Conservation (phyloP, 345 rosid species). For the Melastoma malabathricum region DNA sequence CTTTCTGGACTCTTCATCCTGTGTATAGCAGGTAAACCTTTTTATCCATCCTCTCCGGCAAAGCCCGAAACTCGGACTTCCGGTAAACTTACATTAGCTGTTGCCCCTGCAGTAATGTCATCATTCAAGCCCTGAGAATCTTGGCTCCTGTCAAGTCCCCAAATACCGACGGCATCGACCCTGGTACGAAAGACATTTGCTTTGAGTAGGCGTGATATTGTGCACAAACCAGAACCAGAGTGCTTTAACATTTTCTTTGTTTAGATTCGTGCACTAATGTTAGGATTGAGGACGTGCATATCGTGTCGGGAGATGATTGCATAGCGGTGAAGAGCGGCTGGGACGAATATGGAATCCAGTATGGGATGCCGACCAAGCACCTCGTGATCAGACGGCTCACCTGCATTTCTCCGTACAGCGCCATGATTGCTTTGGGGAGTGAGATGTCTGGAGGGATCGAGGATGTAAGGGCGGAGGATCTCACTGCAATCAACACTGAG, state of each 20-base stretch:
- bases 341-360: constrained; percentile 68
- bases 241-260: not conserved
- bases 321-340: constrained; percentile 86
- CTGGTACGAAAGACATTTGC: constrained; percentile 3
- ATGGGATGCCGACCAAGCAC: constrained; percentile 61
- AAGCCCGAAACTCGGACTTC: not conserved
- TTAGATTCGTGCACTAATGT: constrained; percentile 88
- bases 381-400: constrained; percentile 47
- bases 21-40: constrained; percentile 26
- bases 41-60: not conserved
- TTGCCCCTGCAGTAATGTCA: constrained; percentile 8
- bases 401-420: constrained; percentile 68
- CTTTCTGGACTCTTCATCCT: constrained; percentile 40
- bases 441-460: constrained; percentile 78
- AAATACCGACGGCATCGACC: constrained; percentile 18
- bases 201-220: too few species aligned
- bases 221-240: too few species aligned
- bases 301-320: constrained; percentile 88
- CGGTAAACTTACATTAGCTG: not conserved
- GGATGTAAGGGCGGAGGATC: constrained; percentile 72
- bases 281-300: constrained; percentile 75
- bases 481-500: constrained; percentile 52
- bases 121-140: constrained; percentile 11
- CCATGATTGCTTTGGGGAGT: constrained; percentile 62
- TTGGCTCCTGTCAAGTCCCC: constrained; percentile 17